phyloP scores from a whole-genome alignment of 73 alveolate species.

The Blepharisma stoltei region DNA sequence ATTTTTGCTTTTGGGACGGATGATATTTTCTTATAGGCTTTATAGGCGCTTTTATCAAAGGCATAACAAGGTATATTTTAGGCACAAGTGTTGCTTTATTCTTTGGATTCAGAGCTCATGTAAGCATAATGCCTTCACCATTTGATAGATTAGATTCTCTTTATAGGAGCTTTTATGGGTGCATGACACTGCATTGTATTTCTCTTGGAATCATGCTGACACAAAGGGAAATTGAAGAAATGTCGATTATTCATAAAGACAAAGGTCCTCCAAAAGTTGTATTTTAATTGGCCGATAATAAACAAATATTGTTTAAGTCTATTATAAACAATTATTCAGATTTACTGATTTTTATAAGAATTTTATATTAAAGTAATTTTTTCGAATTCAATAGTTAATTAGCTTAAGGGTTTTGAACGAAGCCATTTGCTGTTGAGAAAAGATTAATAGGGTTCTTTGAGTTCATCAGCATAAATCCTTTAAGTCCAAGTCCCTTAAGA shows the following conservation, averaged over 20 bases:
- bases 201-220: neutral
- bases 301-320: no score
- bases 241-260: neutral
- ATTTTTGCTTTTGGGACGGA: neutral
- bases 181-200: conserved; percentile 5
- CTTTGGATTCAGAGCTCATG: neutral
- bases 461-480: conserved; percentile 79
- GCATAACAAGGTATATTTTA: neutral
- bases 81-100: neutral
- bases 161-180: neutral
- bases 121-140: neutral
- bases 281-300: no score
- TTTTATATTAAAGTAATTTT: no score
- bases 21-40: neutral
- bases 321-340: no score
- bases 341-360: no score
- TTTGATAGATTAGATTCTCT: neutral
- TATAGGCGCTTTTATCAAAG: neutral
- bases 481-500: conserved; percentile 64
- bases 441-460: conserved; percentile 77
- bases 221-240: neutral
- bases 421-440: conserved; percentile 72
- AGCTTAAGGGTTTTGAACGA: conserved; percentile 34
- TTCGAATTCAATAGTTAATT: neutral
- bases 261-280: neutral